Base-by-base conservation (phyloP, 2,329 filamentous ascomycete species). In the Aspergillus quadrilineatus region DNA sequence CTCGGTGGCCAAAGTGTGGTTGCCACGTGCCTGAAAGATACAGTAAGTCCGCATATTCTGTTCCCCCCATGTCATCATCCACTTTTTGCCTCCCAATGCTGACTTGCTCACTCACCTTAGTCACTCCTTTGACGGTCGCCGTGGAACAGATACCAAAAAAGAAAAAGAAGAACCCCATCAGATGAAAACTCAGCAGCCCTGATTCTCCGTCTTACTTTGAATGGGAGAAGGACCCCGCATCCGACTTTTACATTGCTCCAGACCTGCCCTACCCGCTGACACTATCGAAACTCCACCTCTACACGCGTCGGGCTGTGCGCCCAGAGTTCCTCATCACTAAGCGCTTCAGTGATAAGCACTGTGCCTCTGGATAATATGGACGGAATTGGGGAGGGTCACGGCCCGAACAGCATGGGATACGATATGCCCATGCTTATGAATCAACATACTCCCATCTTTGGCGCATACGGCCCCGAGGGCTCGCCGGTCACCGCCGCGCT, bases 381-480 rank as follows among this genome's bases (percentile, higher is more conserved):
- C 43, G 65, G 67, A 48, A 61, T 73, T 48, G 72, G 70, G 64
- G 73, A 72, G 50, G 71, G 68, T 47, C 52, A 64, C 32, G 71
- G 68, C 46, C 52, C 65, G 36, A 75, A 78, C 42, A 67, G 68
- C 47, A 62, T 76, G 65, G 70, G 69, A 49, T 79, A 76, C 57
- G 76, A 78, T 56, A 73, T 77, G 67, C 72, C 72, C 63, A 80
- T 82, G 54, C 75, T 89, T 65, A 82, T 88, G 76, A 76, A 74
- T 50, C 85, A 85, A 63, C 83, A 86, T 59, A 85, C 86, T 30
- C 86, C 89, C 69, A 85, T 90, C 53, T 91, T 89, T 67, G 84
- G 86, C 55, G 77, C 77, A 53, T 89, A 88, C 66, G 73, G 77
- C 44, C 74, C 80, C 44, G 85, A 89, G 67, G 82, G 82, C 47